Percentiles rank a stretch among this genome's conserved stretches.
Conservation (phyloP, 208 protist species). For the Crithidia sp. region DNA sequence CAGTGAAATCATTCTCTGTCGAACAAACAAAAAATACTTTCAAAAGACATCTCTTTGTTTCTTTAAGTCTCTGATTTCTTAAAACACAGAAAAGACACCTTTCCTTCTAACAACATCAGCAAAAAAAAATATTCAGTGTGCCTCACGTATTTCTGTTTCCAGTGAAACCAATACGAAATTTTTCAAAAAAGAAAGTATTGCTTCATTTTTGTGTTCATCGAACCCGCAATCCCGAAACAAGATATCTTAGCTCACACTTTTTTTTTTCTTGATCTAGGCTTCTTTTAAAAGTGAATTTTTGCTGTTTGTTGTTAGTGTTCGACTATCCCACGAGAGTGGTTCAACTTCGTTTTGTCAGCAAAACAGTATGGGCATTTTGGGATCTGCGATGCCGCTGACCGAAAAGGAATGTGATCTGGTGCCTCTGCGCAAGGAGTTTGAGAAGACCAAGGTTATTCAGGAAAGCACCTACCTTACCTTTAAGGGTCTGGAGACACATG, state of each 20-base stretch:
- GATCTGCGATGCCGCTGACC: constrained; percentile 6
- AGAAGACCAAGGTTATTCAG: constrained; percentile 45
- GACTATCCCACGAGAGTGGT: neutral
- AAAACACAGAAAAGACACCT: neutral
- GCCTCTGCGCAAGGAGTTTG: constrained; percentile 44
- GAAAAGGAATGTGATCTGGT: constrained; percentile 51
- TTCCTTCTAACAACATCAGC: neutral
- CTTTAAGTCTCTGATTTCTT: neutral
- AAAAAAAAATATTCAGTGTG: neutral
- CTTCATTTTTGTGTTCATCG: neutral
- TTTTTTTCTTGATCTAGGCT: neutral
- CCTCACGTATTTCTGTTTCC: neutral
- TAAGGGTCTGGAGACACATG: constrained; percentile 54
- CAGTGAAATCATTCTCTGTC: too few relatives aligned
- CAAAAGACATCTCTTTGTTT: constrained; percentile 11
- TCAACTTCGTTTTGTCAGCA: neutral
- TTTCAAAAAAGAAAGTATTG: neutral
- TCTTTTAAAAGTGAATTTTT: neutral
- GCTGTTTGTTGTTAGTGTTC: too few relatives aligned
- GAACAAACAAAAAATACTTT: neutral
- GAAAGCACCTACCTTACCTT: constrained; percentile 46
- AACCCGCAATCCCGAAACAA: neutral
- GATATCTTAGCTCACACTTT: neutral
- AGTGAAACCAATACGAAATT: neutral
- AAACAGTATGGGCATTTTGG: constrained; percentile 30